A percentile compares a stretch with the other conserved stretches of the same genome.
phyloP scores from a whole-genome alignment of 805 yeast genomes.

The Monosporozyma servazzii region DNA sequence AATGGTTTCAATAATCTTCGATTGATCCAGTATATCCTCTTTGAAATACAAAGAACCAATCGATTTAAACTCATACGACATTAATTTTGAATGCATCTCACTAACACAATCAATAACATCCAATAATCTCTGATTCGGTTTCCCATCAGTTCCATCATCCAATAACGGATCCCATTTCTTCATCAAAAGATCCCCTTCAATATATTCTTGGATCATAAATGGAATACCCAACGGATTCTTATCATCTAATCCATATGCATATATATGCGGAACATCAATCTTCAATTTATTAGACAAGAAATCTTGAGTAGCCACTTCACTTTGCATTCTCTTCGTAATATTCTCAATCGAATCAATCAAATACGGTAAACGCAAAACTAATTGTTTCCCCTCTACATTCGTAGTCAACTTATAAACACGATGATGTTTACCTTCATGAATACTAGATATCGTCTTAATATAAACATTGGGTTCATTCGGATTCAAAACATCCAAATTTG shows the following conservation, averaged over 20 bases:
- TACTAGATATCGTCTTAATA: conserved; percentile 66
- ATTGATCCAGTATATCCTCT: conserved; percentile 1
- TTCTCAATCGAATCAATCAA: conserved; percentile 57
- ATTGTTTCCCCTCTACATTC: conserved; percentile 44
- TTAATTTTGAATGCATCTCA: conserved; percentile 49
- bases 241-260: conserved; percentile 51
- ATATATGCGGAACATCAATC: conserved; percentile 63
- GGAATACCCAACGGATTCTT: conserved; percentile 63
- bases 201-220: conserved; percentile 69
- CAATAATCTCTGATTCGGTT: conserved; percentile 40
- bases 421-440: conserved; percentile 93
- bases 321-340: conserved; percentile 58
- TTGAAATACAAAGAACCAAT: conserved; percentile 76
- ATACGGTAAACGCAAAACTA: conserved; percentile 81
- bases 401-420: conserved; percentile 69
- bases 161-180: conserved; percentile 81
- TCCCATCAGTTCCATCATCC: conserved; percentile 43
- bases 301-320: conserved; percentile 93
- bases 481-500: conserved; percentile 37
- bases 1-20: conserved; percentile 3
- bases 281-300: conserved; percentile 58
- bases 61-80: conserved; percentile 51
- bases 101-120: conserved; percentile 65
- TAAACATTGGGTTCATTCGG: conserved; percentile 36
- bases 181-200: conserved; percentile 79